These are phyloP conservation scores for Plantago elongata DNA, from an alignment of 257 asterid species.

Conservation along the genomic window DNA sequence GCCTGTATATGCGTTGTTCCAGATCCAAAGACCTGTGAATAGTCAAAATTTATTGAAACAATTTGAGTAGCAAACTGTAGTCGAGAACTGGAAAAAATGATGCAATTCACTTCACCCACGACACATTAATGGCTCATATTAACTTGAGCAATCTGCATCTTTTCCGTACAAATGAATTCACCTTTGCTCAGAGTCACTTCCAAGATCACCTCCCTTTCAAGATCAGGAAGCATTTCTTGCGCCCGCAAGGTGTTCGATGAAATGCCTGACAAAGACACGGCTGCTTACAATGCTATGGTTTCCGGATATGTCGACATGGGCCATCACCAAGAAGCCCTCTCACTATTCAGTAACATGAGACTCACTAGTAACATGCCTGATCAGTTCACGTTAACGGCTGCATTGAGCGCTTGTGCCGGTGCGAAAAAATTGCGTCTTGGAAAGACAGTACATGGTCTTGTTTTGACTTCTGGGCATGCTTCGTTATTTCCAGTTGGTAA, in stretches of 20 bases:
- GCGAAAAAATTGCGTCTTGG: slow-evolving; percentile 34
- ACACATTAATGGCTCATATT: slow-evolving; percentile 20
- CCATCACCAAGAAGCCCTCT: slow-evolving; percentile 45
- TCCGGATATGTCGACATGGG: slow-evolving; percentile 51
- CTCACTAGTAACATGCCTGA: slow-evolving; percentile 34
- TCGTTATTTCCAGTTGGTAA: slow-evolving; percentile 50
- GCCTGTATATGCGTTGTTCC: too few species aligned
- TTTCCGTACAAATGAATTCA: slow-evolving; percentile 36
- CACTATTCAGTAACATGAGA: slow-evolving; percentile 45
- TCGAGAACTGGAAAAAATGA: too few species aligned
- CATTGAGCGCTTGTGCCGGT: slow-evolving; percentile 48
- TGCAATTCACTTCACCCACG: neutral
- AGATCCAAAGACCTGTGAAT: too few species aligned
- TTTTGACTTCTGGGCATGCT: slow-evolving; percentile 39
- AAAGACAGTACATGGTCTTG: slow-evolving; percentile 37
- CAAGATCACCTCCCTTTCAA: slow-evolving; percentile 36
- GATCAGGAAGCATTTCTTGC: slow-evolving; percentile 39
- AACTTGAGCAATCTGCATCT: slow-evolving; percentile 2
- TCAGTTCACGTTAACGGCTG: slow-evolving; percentile 55
- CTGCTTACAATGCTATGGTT: slow-evolving; percentile 75
- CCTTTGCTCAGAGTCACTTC: slow-evolving; percentile 42
- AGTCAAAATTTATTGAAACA: too few species aligned
- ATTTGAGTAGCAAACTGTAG: too few species aligned
- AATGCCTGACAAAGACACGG: slow-evolving; percentile 51
- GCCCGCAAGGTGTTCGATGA: slow-evolving; percentile 71